phyloP scores from a whole-genome alignment of 805 yeast species.

The Limtongia smithiae region DNA sequence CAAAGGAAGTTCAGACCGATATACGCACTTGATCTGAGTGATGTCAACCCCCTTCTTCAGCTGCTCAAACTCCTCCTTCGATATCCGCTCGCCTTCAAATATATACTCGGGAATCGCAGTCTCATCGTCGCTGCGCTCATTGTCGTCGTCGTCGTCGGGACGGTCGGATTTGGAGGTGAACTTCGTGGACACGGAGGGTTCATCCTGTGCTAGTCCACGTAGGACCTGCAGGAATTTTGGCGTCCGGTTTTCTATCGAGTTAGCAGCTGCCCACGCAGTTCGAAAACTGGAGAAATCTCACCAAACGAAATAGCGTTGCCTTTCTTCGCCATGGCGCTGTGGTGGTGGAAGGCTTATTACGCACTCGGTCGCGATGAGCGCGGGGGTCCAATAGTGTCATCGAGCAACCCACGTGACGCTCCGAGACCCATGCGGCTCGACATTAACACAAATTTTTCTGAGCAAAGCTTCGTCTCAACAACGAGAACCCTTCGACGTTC shows the following conservation, averaged over 20 bases:
- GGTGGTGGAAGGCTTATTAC: too few relatives aligned
- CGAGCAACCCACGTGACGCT: too few relatives aligned
- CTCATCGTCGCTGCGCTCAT: slow-evolving; percentile 12
- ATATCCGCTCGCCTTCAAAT: slow-evolving; percentile 17
- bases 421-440: too few relatives aligned
- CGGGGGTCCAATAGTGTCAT: too few relatives aligned
- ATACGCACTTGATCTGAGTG: slow-evolving; percentile 15
- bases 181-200: slow-evolving; percentile 14
- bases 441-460: too few relatives aligned
- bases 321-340: too few relatives aligned
- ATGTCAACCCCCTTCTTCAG: slow-evolving; percentile 15
- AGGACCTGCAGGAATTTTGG: slow-evolving; percentile 21
- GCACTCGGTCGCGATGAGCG: too few relatives aligned
- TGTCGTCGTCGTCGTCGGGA: neutral
- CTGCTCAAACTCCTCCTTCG: slow-evolving; percentile 20
- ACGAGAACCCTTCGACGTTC: too few relatives aligned
- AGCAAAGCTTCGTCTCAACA: too few relatives aligned
- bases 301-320: too few relatives aligned
- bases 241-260: slow-evolving; percentile 12
- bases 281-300: too few relatives aligned
- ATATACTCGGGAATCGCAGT: slow-evolving; percentile 17
- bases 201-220: slow-evolving; percentile 19
- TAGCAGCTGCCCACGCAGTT: too few relatives aligned
- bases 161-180: neutral
- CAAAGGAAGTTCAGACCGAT: neutral